Conservation (phyloP, 1,139 yeast species). For the Yamadazyma buinensis region DNA sequence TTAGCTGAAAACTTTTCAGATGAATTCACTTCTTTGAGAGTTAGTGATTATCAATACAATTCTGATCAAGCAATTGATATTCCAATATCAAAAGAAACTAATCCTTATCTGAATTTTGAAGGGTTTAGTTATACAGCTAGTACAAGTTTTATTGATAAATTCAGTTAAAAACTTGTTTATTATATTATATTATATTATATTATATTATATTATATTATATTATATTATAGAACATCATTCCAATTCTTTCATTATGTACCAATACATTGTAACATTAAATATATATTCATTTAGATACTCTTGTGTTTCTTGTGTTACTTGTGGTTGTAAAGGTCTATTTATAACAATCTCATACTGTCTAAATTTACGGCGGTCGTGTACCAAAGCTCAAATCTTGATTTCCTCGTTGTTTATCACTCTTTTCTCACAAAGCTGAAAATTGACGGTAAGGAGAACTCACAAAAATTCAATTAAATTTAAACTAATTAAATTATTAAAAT, state of each 20-base stretch:
- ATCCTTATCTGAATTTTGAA: slow-evolving; percentile 13
- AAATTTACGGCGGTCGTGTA: not conserved
- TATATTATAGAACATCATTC: too few relatives aligned
- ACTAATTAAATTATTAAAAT: not conserved
- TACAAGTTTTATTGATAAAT: slow-evolving; percentile 18
- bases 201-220: too few relatives aligned
- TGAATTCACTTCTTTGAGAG: slow-evolving; percentile 25
- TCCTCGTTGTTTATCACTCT: slow-evolving; percentile 2
- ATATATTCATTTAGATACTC: too few relatives aligned
- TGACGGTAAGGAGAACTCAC: slow-evolving; percentile 3
- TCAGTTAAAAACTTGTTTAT: not conserved
- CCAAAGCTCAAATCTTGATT: not conserved
- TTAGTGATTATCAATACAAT: slow-evolving; percentile 23
- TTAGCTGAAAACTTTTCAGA: slow-evolving; percentile 32
- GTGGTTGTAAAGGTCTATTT: too few relatives aligned
- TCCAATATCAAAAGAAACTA: slow-evolving; percentile 6
- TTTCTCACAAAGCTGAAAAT: slow-evolving; percentile 3
- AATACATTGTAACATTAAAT: too few relatives aligned
- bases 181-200: not conserved
- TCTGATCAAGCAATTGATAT: slow-evolving; percentile 12
- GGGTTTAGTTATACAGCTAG: slow-evolving; percentile 32
- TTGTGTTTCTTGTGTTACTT: too few relatives aligned
- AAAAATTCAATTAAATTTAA: too few relatives aligned
- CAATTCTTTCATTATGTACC: too few relatives aligned
- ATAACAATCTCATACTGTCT: not conserved